Percentiles rank a stretch among this genome's conserved stretches.
These are phyloP conservation scores for Lizonia empirigonia DNA, from an alignment of 2,329 filamentous ascomycete genomes.

Conservation along the genomic window DNA sequence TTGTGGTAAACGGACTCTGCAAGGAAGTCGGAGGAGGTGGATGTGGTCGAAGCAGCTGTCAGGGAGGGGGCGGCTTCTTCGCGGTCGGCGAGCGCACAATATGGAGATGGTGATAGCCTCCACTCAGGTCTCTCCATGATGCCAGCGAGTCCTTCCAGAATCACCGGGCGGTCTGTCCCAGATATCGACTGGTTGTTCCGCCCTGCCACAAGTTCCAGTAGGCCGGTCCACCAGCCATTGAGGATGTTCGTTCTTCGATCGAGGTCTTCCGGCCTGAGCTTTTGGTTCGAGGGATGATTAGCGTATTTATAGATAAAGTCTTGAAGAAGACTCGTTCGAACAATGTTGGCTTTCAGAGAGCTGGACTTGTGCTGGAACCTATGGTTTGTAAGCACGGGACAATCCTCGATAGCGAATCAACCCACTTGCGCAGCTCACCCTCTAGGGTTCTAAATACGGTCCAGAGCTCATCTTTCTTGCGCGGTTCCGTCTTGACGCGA, in stretches of 20 bases:
- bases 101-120: constrained; percentile 73
- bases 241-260: constrained; percentile 79
- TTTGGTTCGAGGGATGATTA: constrained; percentile 68
- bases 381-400: constrained; percentile 13
- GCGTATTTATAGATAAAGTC: constrained; percentile 77
- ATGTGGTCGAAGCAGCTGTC: constrained; percentile 64
- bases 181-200: constrained; percentile 76
- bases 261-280: constrained; percentile 76
- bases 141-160: constrained; percentile 77
- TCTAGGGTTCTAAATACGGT: constrained; percentile 70
- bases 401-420: neutral
- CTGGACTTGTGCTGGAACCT: constrained; percentile 76
- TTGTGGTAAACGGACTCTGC: constrained; percentile 83
- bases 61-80: constrained; percentile 52
- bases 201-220: constrained; percentile 82
- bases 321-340: constrained; percentile 69
- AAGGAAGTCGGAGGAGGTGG: constrained; percentile 69
- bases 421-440: constrained; percentile 69
- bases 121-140: constrained; percentile 92
- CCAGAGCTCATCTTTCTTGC: constrained; percentile 73
- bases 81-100: constrained; percentile 66
- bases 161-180: constrained; percentile 79
- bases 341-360: constrained; percentile 74
- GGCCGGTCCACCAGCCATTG: constrained; percentile 87
- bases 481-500: constrained; percentile 47